Percentiles rank a stretch among this genome's conserved stretches.
Conservation (phyloP, 1,284 basidiomycete genomes). For the Papiliotrema terrestris region DNA sequence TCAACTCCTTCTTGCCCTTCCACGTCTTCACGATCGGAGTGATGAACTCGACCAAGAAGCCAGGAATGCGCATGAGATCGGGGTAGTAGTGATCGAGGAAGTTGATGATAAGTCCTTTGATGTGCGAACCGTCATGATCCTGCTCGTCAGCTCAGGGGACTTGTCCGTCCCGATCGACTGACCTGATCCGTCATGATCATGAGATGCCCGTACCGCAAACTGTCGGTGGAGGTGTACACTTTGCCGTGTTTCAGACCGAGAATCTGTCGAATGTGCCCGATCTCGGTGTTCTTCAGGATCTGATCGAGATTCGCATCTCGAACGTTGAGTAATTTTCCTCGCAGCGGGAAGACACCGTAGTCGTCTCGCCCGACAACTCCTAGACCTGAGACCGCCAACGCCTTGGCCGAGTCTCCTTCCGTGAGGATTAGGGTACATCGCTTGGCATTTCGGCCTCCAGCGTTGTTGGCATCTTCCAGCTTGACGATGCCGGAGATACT, state of each 20-base stretch:
- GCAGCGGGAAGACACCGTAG: constrained; percentile 95
- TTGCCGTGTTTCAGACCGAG: constrained; percentile 93
- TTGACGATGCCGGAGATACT: constrained; percentile 89
- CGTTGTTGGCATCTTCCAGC: constrained; percentile 96
- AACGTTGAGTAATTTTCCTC: constrained; percentile 96
- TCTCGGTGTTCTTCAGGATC: constrained; percentile 97
- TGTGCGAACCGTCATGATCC: constrained; percentile 99
- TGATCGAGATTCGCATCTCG: constrained; percentile 94
- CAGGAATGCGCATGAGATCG: constrained; percentile 83
- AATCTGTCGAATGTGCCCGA: constrained; percentile 97
- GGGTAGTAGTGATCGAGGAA: constrained; percentile 97
- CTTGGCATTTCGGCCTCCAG: constrained; percentile 74
- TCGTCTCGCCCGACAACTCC: constrained; percentile 93
- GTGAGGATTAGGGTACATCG: constrained; percentile 95
- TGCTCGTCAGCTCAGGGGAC: constrained; percentile 43
- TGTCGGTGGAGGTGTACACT: constrained; percentile 69
- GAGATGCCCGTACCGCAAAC: constrained; percentile 85
- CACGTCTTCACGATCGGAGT: constrained; percentile 94
- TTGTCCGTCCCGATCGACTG: constrained; percentile 6
- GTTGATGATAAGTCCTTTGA: constrained; percentile 98
- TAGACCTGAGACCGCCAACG: constrained; percentile 90
- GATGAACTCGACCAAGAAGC: constrained; percentile 97
- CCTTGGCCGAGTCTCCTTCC: constrained; percentile 99
- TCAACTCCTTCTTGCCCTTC: constrained; percentile 74
- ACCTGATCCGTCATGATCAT: constrained; percentile 99